Base-by-base conservation (phyloP, 1,284 basidiomycete species). In the Rhodotorula sp. region DNA sequence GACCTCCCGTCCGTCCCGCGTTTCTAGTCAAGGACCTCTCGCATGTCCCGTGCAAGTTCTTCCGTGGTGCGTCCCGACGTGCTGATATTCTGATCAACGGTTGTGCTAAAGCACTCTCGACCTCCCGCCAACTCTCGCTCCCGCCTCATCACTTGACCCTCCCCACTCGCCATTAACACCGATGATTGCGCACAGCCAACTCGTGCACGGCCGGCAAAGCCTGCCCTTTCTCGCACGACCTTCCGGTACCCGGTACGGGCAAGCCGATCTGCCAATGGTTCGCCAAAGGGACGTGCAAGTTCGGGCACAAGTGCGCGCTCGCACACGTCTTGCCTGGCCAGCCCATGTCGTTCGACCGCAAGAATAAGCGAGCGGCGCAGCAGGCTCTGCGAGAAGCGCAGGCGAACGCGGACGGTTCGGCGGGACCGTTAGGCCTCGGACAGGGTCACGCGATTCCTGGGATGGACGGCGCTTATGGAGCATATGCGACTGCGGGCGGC, bases 21-120 rank as follows among this genome's bases (percentile, higher is more conserved):
- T 32, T 24, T 9, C 36, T 81, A 88, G 89, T 88, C 62, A 92
- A 94, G 80, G 92, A 94, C 79, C 86, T 98, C 64, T 92, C 91
- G 19, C 94, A 97, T 84, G 95, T 99, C 34, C 94, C 94, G 4
- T 99, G 95, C 85, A 93, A 96, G 82, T 98, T 99, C 86, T 97
- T 90, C 88, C 92, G 90, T 80, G 90, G 91, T 71, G 90, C 20
- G 67, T 27, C 22, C 8, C 13, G 24, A 0, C 30, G 24, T 19
- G 5, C 29, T n/a, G n/a, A n/a, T n/a, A n/a, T n/a, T n/a, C n/a
- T n/a, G n/a, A n/a, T n/a, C n/a, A n/a, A n/a, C n/a, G n/a, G n/a
- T n/a, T n/a, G n/a, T n/a, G n/a, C n/a, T n/a, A n/a, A n/a, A n/a
- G n/a, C n/a, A 4, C 46, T 11, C 11, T 34, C 11, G 15, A 51